Percentiles rank a stretch among this genome's conserved stretches.
phyloP scores from a whole-genome alignment of 495 filamentous ascomycete species.

The Massariosphaeria phaeospora region DNA sequence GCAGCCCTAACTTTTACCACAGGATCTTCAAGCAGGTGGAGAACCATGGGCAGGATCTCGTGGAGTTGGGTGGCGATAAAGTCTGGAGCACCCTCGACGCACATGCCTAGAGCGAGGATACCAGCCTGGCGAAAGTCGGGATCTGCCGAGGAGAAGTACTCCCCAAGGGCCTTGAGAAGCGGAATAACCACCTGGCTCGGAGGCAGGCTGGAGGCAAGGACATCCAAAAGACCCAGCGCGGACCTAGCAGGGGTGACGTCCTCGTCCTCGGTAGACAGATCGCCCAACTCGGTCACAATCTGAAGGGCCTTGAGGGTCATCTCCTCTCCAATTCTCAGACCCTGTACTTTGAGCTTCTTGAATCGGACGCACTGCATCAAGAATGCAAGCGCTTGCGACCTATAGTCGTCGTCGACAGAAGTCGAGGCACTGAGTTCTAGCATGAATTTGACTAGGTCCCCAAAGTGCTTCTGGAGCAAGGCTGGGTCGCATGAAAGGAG shows the following conservation, averaged over 20 bases:
- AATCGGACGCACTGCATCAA: conserved; percentile 87
- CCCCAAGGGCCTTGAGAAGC: conserved; percentile 73
- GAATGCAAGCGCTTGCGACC: conserved; percentile 87
- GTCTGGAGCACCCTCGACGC: conserved; percentile 93
- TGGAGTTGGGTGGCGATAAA: conserved; percentile 87
- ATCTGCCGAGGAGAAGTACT: conserved; percentile 67
- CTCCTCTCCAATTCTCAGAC: conserved; percentile 72
- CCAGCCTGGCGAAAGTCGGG: conserved; percentile 80
- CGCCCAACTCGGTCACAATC: conserved; percentile 81
- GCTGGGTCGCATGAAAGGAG: conserved; percentile 82
- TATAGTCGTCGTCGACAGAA: conserved; percentile 71
- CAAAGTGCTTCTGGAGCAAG: conserved; percentile 79
- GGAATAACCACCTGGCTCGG: conserved; percentile 94
- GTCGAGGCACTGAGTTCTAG: conserved; percentile 74
- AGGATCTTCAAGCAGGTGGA: conserved; percentile 77
- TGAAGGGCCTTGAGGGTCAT: conserved; percentile 79
- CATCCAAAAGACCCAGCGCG: conserved; percentile 83
- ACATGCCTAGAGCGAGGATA: conserved; percentile 86
- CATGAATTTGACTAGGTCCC: conserved; percentile 90
- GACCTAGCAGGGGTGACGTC: conserved; percentile 83
- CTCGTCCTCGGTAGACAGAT: conserved; percentile 66
- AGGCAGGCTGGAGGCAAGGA: conserved; percentile 78
- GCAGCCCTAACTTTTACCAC: conserved; percentile 79
- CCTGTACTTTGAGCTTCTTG: conserved; percentile 92
- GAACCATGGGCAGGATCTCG: conserved; percentile 77